Evolutionary conservation across 2,329 filamentous ascomycete species (phyloP).

Genomic region (Alternaria triticimaculans): DNA sequence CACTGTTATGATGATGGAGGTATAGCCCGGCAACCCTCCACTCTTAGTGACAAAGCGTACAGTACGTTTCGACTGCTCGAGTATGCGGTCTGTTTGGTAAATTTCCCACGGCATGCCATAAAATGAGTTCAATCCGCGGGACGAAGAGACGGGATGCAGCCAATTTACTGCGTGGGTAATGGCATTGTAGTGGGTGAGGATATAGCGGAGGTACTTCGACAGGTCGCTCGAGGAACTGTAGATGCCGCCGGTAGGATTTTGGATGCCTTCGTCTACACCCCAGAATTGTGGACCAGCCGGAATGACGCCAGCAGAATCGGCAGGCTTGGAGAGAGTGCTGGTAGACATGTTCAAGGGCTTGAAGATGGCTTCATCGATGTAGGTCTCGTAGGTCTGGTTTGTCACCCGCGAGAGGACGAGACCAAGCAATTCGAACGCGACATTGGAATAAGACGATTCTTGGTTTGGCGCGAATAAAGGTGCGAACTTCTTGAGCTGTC

Average conservation of each 20-base stretch:
- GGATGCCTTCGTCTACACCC: conserved; percentile 52
- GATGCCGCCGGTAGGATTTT: conserved; percentile 54
- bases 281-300: conserved; percentile 47
- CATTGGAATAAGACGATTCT: conserved; percentile 52
- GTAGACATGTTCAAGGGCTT: conserved; percentile 43
- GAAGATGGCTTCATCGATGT: conserved; percentile 51
- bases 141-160: conserved; percentile 51
- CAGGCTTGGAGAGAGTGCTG: conserved; percentile 35
- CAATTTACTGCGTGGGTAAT: conserved; percentile 53
- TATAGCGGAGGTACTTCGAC: conserved; percentile 53
- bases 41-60: conserved; percentile 56
- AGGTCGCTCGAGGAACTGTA: conserved; percentile 52
- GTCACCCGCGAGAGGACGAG: conserved; percentile 50
- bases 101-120: conserved; percentile 60
- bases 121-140: conserved; percentile 46
- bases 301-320: conserved; percentile 49
- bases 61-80: conserved; percentile 44
- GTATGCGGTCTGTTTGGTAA: conserved; percentile 50
- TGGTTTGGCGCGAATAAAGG: conserved; percentile 54
- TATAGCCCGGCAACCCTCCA: conserved; percentile 53
- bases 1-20: conserved; percentile 48
- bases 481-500: conserved; percentile 34
- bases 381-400: conserved; percentile 44
- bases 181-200: conserved; percentile 52
- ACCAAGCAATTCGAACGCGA: conserved; percentile 52